Evolutionary conservation across 768 basidiomycete genomes (phyloP).

Genomic region (Chalciporus sphaerocephalus): DNA sequence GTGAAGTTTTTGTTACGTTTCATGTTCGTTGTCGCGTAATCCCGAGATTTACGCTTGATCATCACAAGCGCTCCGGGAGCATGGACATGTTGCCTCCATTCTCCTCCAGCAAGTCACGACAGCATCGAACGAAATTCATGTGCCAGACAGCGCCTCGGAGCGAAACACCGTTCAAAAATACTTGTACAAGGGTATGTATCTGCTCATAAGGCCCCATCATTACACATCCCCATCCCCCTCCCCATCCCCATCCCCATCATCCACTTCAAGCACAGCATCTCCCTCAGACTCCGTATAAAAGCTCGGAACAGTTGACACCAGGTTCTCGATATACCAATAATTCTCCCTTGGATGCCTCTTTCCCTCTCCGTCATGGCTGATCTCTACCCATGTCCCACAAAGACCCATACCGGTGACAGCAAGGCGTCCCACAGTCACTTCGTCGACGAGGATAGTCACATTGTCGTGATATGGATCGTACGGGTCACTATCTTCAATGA

Average conservation of each 20-base stretch:
- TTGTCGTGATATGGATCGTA: constrained; percentile 38
- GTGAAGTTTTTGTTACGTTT: too few species aligned
- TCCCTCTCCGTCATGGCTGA: constrained; percentile 14
- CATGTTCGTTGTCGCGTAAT: too few species aligned
- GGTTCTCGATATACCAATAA: constrained; percentile 58
- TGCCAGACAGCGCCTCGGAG: too few species aligned
- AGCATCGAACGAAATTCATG: too few species aligned
- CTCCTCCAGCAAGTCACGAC: too few species aligned
- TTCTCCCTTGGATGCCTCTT: constrained; percentile 13
- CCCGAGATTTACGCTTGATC: too few species aligned
- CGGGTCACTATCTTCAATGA: constrained; percentile 7
- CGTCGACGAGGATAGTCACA: constrained; percentile 29
- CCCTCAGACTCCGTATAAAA: constrained; percentile 34
- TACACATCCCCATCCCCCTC: constrained; percentile 1
- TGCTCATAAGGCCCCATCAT: not conserved
- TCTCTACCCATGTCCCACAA: constrained; percentile 35
- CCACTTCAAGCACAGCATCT: constrained; percentile 1
- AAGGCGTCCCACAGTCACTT: constrained; percentile 11
- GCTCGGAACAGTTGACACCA: constrained; percentile 48
- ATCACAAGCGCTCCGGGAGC: too few species aligned
- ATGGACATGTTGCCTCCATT: too few species aligned
- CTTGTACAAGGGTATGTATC: too few species aligned
- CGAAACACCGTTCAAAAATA: too few species aligned
- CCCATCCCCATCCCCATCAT: not conserved
- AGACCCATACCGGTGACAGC: constrained; percentile 32